A percentile compares a stretch with the other conserved stretches of the same genome.
These are phyloP conservation scores for Ehretia macrophylla DNA, from an alignment of 257 asterid species.

Conservation along the genomic window DNA sequence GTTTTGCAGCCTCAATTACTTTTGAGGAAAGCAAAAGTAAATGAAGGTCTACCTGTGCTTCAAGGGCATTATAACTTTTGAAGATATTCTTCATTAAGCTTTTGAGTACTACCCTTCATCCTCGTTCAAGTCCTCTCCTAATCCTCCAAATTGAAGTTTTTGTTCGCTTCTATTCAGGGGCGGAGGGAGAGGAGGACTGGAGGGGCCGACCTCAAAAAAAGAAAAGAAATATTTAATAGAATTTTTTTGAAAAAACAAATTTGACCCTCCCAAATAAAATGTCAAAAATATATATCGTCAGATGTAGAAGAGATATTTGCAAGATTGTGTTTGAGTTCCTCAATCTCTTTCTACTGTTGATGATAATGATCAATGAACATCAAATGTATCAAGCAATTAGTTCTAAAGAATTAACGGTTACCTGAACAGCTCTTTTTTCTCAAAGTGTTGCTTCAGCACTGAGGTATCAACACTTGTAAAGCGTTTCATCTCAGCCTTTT, in stretches of 20 bases:
- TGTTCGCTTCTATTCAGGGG: too few relatives aligned
- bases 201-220: too few relatives aligned
- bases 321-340: conserved; percentile 64
- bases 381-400: background rate
- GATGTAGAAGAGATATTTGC: conserved; percentile 64
- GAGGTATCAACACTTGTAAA: conserved; percentile 61
- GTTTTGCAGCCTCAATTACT: conserved; percentile 71
- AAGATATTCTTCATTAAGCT: conserved; percentile 86
- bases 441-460: conserved; percentile 84
- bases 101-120: conserved; percentile 98
- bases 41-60: conserved; percentile 54
- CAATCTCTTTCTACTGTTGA: conserved; percentile 74
- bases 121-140: too few relatives aligned
- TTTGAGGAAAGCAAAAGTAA: conserved; percentile 4
- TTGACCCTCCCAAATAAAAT: too few relatives aligned
- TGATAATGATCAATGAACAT: conserved; percentile 16
- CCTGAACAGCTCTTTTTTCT: conserved; percentile 77
- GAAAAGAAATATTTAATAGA: too few relatives aligned
- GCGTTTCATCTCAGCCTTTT: conserved; percentile 91
- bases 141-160: too few relatives aligned
- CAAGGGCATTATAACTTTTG: conserved; percentile 90
- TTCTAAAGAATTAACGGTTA: conserved; percentile 15
- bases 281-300: too few relatives aligned
- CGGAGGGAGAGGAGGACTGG: too few relatives aligned
- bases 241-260: too few relatives aligned